Conservation (phyloP, 805 yeast species). For the Barnettozyma siamensis region DNA sequence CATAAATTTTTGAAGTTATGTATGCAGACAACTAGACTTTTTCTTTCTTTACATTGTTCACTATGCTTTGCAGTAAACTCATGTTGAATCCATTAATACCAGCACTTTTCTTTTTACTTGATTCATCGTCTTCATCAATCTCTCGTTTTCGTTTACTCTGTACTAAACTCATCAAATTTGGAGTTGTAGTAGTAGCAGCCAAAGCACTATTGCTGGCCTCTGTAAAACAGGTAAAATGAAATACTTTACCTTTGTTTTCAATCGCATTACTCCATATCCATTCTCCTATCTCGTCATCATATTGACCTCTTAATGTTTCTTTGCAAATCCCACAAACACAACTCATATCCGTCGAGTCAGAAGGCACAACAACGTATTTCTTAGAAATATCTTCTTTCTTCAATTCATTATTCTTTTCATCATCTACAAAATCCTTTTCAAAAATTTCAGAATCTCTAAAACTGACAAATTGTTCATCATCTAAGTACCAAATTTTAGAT, state of each 20-base stretch:
- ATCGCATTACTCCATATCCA: constrained; percentile 78
- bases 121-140: not conserved
- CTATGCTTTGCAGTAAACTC: constrained; percentile 13
- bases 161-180: constrained; percentile 4
- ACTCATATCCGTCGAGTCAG: constrained; percentile 50
- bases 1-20: no score
- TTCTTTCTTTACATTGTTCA: constrained; percentile 13
- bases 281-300: constrained; percentile 69
- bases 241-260: constrained; percentile 41
- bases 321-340: constrained; percentile 65
- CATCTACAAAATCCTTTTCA: constrained; percentile 10
- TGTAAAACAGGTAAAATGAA: constrained; percentile 64
- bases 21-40: not conserved
- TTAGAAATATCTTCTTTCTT: constrained; percentile 19
- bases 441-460: constrained; percentile 62
- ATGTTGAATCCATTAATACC: constrained; percentile 11
- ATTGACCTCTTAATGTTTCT: constrained; percentile 57
- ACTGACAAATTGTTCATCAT: constrained; percentile 63
- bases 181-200: not conserved
- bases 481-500: constrained; percentile 78
- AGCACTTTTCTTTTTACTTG: not conserved
- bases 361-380: constrained; percentile 60
- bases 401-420: constrained; percentile 6
- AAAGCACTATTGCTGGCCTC: constrained; percentile 41
- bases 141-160: constrained; percentile 13